Percentiles rank a stretch among this genome's conserved stretches.
phyloP scores from a whole-genome alignment of 1,284 basidiomycete species.

The Papiliotrema flavescens region DNA sequence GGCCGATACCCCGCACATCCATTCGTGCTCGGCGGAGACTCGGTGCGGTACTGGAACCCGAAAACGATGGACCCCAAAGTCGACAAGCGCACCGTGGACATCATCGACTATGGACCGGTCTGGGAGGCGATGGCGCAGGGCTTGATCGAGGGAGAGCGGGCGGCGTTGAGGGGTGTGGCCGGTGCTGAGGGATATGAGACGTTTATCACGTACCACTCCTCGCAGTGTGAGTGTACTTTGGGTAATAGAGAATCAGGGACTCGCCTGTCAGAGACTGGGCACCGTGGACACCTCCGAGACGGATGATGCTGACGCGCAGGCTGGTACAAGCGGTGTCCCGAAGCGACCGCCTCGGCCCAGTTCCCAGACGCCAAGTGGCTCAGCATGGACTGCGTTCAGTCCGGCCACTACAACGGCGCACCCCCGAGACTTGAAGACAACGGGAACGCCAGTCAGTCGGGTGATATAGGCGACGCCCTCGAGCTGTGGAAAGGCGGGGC shows the following conservation, averaged over 20 bases:
- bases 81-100: not conserved
- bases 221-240: constrained; percentile 7
- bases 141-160: constrained; percentile 1
- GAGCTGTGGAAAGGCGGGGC: constrained; percentile 1
- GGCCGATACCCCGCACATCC: constrained; percentile 20
- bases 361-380: constrained; percentile 10
- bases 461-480: not conserved
- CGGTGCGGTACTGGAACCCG: constrained; percentile 16
- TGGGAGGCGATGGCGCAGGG: constrained; percentile 12
- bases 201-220: constrained; percentile 17
- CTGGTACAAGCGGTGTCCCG: constrained; percentile 2
- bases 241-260: no score
- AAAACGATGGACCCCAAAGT: not conserved
- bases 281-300: not conserved
- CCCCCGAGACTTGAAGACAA: not conserved
- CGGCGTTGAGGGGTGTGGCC: not conserved
- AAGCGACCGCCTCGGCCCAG: constrained; percentile 1
- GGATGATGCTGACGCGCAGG: not conserved
- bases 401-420: constrained; percentile 6
- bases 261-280: not conserved
- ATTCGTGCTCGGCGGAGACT: constrained; percentile 20
- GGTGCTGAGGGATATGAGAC: constrained; percentile 5
- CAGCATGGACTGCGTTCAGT: constrained; percentile 7
- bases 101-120: constrained; percentile 5
- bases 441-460: not conserved